These are phyloP conservation scores for Alternaria viburni DNA, from an alignment of 2,329 filamentous ascomycete genomes.

Conservation along the genomic window DNA sequence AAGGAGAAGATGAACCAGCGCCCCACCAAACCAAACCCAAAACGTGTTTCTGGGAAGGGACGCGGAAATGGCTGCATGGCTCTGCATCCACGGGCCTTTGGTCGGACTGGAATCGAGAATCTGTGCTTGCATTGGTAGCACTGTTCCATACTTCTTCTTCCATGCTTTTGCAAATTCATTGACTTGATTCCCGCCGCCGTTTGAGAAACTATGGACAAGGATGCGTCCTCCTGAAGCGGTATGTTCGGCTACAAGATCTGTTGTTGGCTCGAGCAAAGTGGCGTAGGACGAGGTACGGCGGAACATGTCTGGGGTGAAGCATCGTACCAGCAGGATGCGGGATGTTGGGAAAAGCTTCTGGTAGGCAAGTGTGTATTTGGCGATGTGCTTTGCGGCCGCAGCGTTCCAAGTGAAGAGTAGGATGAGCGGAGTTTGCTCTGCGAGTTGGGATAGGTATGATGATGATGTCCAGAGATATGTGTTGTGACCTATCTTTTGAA, in stretches of 20 bases:
- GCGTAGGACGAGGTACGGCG: constrained; percentile 21
- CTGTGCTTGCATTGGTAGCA: constrained; percentile 38
- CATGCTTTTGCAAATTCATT: constrained; percentile 43
- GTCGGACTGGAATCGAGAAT: constrained; percentile 46
- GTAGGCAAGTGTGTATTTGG: constrained; percentile 46
- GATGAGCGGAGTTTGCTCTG: constrained; percentile 31
- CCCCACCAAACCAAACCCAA: constrained; percentile 34
- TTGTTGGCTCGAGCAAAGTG: constrained; percentile 29
- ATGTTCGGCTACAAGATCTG: constrained; percentile 34
- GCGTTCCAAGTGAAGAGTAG: constrained; percentile 46
- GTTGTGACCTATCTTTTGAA: constrained; percentile 43
- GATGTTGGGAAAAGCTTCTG: constrained; percentile 39
- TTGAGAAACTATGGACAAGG: constrained; percentile 46
- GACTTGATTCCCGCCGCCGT: constrained; percentile 45
- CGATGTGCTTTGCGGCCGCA: constrained; percentile 45
- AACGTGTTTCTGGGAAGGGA: constrained; percentile 34
- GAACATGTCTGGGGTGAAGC: constrained; percentile 41
- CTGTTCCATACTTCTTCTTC: constrained; percentile 20
- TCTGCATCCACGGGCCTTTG: constrained; percentile 39
- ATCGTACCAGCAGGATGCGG: constrained; percentile 40
- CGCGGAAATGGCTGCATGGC: constrained; percentile 37
- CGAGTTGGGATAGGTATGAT: constrained; percentile 12
- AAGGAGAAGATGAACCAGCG: constrained; percentile 37
- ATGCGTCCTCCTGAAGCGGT: constrained; percentile 29
- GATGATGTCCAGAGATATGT: constrained; percentile 40